phyloP scores from a whole-genome alignment of 495 filamentous ascomycete species.

The Lichina pygmaea region DNA sequence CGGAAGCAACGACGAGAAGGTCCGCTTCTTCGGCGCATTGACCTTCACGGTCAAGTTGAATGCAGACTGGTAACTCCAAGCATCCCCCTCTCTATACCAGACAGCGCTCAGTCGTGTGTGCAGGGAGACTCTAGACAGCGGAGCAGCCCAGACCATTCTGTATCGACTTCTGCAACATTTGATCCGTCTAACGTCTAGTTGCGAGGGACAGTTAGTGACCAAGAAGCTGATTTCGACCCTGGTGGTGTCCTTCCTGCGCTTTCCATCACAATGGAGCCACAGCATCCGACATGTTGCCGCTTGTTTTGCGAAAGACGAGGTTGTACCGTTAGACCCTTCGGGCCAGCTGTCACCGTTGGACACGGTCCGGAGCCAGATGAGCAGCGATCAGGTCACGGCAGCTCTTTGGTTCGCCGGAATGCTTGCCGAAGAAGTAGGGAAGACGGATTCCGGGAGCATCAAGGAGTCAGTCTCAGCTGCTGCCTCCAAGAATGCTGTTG shows the following conservation, averaged over 20 bases:
- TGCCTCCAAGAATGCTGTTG: too few species aligned
- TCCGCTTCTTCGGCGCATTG: constrained; percentile 80
- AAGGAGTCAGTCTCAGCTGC: constrained; percentile 20
- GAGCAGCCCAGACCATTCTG: constrained; percentile 35
- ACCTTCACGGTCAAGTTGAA: constrained; percentile 88
- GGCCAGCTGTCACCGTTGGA: constrained; percentile 22
- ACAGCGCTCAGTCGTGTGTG: too few species aligned
- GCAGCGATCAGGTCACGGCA: constrained; percentile 23
- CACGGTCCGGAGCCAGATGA: constrained; percentile 24
- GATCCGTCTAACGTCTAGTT: constrained; percentile 27
- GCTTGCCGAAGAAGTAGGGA: constrained; percentile 51
- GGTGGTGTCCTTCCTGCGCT: constrained; percentile 52
- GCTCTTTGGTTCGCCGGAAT: constrained; percentile 46
- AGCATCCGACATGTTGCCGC: constrained; percentile 42
- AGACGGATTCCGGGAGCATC: constrained; percentile 27
- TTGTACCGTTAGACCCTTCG: constrained; percentile 18
- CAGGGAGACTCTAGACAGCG: constrained; percentile 32
- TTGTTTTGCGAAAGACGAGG: constrained; percentile 26
- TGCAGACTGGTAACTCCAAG: constrained; percentile 32
- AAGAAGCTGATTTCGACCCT: constrained; percentile 67
- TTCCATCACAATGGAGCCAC: constrained; percentile 35
- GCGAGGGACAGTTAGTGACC: constrained; percentile 35
- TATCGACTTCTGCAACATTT: constrained; percentile 41
- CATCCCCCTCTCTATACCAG: too few species aligned
- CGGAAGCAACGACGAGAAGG: constrained; percentile 31